Base-by-base conservation (phyloP, 768 basidiomycete species). In the Leccinellum luteum region DNA sequence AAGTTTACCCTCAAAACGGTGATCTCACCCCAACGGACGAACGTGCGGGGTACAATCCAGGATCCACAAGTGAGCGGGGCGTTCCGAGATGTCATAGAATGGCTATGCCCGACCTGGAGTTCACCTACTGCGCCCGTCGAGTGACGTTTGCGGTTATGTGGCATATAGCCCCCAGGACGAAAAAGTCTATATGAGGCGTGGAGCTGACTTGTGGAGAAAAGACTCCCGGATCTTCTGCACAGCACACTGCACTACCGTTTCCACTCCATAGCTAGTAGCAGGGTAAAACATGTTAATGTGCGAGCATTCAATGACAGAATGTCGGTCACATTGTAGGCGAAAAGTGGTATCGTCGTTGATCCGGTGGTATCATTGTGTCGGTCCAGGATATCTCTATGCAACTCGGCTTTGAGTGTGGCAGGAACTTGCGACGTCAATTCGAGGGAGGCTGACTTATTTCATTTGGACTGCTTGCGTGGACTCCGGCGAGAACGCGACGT, bases 261-360 rank as follows among this genome's bases (percentile, higher is more conserved):
- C 61, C 70, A 61, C 81, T 81, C 82, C 83, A 85, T 68, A 76
- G 75, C 66, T 84, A 82, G 62, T 76, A 70, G 15, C 17, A 35
- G 3, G 34, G 34, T 35, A 14, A 32, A 14, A 15, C 0, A 15
- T 32, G 4, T 4, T 32, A 13, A 34, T 34, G 32, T 6, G 15
- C 7, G 34, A 25, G 25, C 25, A 25, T 25, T 25, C 25, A 25
- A 25, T 25, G 34, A 66, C 56, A 25, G 79, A 19, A 83, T 73
- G 4, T 77, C 72, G 15, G 79, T 79, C 6, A 60, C 58, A 43
- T 60, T 63, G 17, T 73, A 73, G 57, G 78, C 72, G 73, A 75
- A 73, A 35, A 72, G 7, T 54, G 28, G 70, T 60, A 54, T 69
- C 69, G 0, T 67, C 66, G 27, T 70, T 50, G 76, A 70, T 58